Evolutionary conservation across 75 land plant species (phyloP), one percentile per base, ranked within the genome.

Genomic region (Cupressus sempervirens): DNA sequence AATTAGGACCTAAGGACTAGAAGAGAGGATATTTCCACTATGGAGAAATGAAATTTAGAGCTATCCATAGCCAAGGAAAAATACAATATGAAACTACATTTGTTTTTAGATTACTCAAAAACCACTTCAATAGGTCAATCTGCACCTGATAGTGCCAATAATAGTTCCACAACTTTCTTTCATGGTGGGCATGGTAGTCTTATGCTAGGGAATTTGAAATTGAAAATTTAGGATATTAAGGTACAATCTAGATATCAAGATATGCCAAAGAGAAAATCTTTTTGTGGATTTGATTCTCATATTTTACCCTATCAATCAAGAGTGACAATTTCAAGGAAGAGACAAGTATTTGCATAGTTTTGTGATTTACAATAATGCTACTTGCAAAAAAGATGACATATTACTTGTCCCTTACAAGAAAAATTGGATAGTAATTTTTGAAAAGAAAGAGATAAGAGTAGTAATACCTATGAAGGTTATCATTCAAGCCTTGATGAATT

Each of bases 331-430:
- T 90, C 89, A 68, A 98, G 94, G 84, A 98, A 94, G 84, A 92
- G 92, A 72, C 82, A 94, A 53, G 92, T 98, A 36, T 88, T 93
- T 86, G 90, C 92, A 85, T 92, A 97, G 99, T 97, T 97, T 85
- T 92, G 94, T 86, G 99, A 97, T 73, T 89, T 97, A 73, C 99
- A 97, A 91, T 95, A 97, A 56, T 96, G 93, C 84, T 97, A 97
- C 88, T 89, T 97, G 88, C 95, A 92, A 91, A 93, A 90, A 83
- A 89, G 96, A 76, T 88, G 95, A 75, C 88, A 84, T 62, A 85
- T 85, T 48, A 88, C 88, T 26, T 83, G 36, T 48, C 91, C 89
- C 84, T 35, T 84, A 35, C 91, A 80, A 82, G 87, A 88, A 36
- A 88, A 87, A 75, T 56, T 83, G 20, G 86, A 87, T 77, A 40